Conservation (phyloP, 257 asterid species). For the Rehmannia glutinosa region DNA sequence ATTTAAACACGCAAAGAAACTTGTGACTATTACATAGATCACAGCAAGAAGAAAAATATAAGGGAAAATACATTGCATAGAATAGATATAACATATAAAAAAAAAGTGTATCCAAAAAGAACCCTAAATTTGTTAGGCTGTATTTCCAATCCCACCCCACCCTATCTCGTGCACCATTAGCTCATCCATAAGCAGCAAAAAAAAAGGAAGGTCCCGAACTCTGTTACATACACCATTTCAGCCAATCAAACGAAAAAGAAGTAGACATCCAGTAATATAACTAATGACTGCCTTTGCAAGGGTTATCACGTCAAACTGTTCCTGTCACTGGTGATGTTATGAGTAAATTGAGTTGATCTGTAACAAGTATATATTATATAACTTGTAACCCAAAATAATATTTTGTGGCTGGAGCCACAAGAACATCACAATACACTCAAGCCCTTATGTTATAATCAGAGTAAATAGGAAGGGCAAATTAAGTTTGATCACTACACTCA, state of each 20-base stretch:
- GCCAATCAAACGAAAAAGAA: not conserved
- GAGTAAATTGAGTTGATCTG: not conserved
- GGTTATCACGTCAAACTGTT: not conserved
- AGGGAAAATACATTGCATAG: not conserved
- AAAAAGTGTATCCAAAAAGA: not conserved
- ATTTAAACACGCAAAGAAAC: not conserved
- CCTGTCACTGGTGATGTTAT: not conserved
- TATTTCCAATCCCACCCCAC: not conserved
- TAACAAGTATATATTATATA: not conserved
- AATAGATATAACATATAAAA: not conserved
- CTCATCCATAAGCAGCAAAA: not conserved
- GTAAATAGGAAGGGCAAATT: not conserved
- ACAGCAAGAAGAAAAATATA: not conserved
- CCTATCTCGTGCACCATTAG: not conserved
- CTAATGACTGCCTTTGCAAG: not conserved
- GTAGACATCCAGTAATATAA: not conserved
- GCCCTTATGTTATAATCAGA: not conserved
- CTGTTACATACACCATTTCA: not conserved
- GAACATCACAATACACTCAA: not conserved
- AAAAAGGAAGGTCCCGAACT: not conserved
- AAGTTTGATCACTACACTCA: not conserved
- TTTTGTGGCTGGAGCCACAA: not conserved
- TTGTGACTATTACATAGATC: not conserved
- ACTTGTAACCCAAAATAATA: not conserved
- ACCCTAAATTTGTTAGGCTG: not conserved